These are phyloP conservation scores for Staphylotrichum longicolle DNA, from an alignment of 495 filamentous ascomycete species.

Conservation along the genomic window DNA sequence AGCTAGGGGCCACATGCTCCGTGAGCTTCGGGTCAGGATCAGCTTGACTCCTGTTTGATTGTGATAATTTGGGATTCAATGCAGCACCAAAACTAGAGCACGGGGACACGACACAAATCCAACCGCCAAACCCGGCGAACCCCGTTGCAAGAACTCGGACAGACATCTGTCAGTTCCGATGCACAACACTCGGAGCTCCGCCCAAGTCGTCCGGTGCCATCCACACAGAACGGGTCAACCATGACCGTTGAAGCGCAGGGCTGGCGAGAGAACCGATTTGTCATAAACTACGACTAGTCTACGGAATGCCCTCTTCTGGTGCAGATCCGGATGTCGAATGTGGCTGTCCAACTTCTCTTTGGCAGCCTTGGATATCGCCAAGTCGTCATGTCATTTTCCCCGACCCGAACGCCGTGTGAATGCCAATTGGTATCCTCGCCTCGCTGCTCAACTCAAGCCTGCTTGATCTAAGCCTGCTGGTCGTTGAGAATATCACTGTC, in stretches of 20 bases:
- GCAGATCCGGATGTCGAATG: constrained; percentile 19
- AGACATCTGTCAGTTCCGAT: too few species aligned
- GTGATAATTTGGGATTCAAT: constrained; percentile 34
- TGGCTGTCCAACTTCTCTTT: constrained; percentile 21
- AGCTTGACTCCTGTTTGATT: constrained; percentile 26
- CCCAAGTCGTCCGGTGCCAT: too few species aligned
- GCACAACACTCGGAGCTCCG: too few species aligned
- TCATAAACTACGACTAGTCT: constrained; percentile 34
- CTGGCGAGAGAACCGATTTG: constrained; percentile 17
- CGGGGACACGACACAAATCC: background rate
- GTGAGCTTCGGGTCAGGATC: background rate
- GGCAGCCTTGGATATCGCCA: constrained; percentile 29
- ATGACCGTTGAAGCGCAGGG: background rate
- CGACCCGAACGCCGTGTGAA: constrained; percentile 45
- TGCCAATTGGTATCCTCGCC: constrained; percentile 23
- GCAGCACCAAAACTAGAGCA: constrained; percentile 9
- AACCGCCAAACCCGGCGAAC: background rate
- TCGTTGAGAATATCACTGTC: constrained; percentile 93
- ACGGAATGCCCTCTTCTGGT: constrained; percentile 17
- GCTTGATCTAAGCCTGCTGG: constrained; percentile 53
- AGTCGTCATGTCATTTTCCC: constrained; percentile 25
- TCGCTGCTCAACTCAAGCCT: background rate
- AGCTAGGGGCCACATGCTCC: background rate
- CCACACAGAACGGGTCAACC: too few species aligned
- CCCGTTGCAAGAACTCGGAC: too few species aligned